Conservation (phyloP, 2,329 filamentous ascomycete species). For the Westerdykella ornata region DNA sequence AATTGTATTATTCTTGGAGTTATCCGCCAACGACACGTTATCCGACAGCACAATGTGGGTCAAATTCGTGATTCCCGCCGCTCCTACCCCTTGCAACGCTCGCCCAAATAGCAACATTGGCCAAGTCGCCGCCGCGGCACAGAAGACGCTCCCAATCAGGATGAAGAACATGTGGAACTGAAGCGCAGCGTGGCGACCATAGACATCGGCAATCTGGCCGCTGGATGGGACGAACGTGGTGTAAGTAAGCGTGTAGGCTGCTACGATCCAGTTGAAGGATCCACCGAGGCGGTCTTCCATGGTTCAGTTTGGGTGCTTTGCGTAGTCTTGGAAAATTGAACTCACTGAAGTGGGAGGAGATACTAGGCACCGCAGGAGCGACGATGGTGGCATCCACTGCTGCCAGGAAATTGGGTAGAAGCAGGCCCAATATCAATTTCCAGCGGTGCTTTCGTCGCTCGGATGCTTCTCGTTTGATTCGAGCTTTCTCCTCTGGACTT, state of each 20-base stretch:
- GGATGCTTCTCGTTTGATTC: conserved; percentile 9
- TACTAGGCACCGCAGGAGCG: conserved; percentile 54
- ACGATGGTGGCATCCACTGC: conserved; percentile 60
- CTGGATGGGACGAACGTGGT: conserved; percentile 62
- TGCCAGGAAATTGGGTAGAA: conserved; percentile 56
- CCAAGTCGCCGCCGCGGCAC: conserved; percentile 54
- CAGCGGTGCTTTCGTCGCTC: conserved; percentile 44
- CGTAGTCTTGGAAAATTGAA: not conserved
- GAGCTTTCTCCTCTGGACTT: conserved; percentile 7
- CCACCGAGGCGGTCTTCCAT: conserved; percentile 49
- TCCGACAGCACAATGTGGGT: conserved; percentile 60
- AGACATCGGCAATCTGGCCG: conserved; percentile 59
- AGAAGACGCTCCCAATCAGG: conserved; percentile 55
- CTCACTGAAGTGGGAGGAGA: conserved; percentile 58
- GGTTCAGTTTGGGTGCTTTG: conserved; percentile 2
- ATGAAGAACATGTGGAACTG: conserved; percentile 49
- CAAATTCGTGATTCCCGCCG: conserved; percentile 55
- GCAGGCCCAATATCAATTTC: conserved; percentile 54
- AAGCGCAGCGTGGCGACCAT: conserved; percentile 55
- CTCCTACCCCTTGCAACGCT: conserved; percentile 56
- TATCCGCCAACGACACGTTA: conserved; percentile 62
- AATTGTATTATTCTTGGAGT: conserved; percentile 59
- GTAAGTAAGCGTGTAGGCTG: conserved; percentile 60
- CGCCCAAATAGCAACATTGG: conserved; percentile 57
- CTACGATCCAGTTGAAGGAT: conserved; percentile 55